phyloP scores from a whole-genome alignment of 495 filamentous ascomycete species.

The Neurospora sp. region DNA sequence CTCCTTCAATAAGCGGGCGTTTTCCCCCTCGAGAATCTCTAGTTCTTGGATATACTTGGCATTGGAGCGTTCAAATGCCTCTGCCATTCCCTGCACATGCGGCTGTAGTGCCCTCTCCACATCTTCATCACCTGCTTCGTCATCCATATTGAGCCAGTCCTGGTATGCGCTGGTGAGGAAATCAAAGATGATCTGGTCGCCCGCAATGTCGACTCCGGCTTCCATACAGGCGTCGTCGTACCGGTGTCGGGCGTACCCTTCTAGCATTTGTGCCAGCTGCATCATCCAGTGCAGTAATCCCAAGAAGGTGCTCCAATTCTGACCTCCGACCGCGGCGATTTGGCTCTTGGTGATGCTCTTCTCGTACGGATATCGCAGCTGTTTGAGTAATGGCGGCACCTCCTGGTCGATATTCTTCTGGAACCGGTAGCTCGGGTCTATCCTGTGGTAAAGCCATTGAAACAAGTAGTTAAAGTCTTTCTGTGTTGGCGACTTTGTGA shows the following conservation, averaged over 20 bases:
- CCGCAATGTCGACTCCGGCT: constrained; percentile 72
- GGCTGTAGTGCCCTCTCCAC: constrained; percentile 64
- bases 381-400: constrained; percentile 81
- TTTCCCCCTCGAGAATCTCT: constrained; percentile 72
- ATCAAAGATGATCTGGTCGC: constrained; percentile 85
- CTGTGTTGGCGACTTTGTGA: constrained; percentile 85
- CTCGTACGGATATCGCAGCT: constrained; percentile 88
- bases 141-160: constrained; percentile 83
- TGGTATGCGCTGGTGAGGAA: constrained; percentile 83
- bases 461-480: constrained; percentile 97
- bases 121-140: constrained; percentile 76
- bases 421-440: constrained; percentile 88
- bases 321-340: constrained; percentile 84
- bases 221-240: constrained; percentile 85
- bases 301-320: constrained; percentile 91
- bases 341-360: constrained; percentile 91
- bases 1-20: constrained; percentile 64
- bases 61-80: constrained; percentile 76
- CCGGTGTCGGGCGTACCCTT: constrained; percentile 58
- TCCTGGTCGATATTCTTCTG: constrained; percentile 89
- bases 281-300: constrained; percentile 98
- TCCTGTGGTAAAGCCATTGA: constrained; percentile 91
- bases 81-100: constrained; percentile 82
- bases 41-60: constrained; percentile 72
- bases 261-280: constrained; percentile 87